A percentile compares a stretch with the other conserved stretches of the same genome.
These are phyloP conservation scores for Ophiostoma sp. DNA, from an alignment of 2,329 filamentous ascomycete species.

Conservation along the genomic window DNA sequence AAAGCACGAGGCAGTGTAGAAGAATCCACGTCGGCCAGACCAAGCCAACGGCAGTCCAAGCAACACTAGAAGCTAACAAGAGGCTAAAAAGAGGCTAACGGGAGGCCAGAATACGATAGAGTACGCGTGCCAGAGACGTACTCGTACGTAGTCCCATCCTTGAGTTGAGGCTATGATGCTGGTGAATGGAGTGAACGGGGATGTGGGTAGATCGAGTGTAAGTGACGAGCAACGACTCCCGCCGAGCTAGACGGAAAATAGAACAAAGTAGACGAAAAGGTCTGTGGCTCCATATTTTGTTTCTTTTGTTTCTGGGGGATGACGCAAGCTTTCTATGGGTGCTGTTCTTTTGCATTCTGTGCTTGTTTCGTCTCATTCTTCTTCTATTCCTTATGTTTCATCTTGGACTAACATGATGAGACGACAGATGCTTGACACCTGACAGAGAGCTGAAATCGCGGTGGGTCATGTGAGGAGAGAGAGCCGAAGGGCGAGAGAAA, in stretches of 20 bases:
- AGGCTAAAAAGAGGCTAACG: not conserved
- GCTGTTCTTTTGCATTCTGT: not conserved
- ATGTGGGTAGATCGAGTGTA: conserved; percentile 9
- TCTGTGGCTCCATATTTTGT: not conserved
- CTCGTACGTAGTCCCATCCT: not conserved
- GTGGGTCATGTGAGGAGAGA: too few species aligned
- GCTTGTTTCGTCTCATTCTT: not conserved
- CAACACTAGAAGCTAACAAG: not conserved
- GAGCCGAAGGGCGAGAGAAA: too few species aligned
- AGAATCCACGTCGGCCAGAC: conserved; percentile 1
- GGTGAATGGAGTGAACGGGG: not conserved
- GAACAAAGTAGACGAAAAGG: not conserved
- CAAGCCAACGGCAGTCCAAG: not conserved
- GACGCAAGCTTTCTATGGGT: not conserved
- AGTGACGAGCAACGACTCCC: conserved; percentile 7
- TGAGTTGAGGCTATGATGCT: not conserved
- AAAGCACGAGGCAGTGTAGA: conserved; percentile 14
- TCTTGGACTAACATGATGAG: not conserved
- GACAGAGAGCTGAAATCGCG: not conserved
- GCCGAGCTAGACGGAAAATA: not conserved
- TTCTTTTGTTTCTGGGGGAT: not conserved
- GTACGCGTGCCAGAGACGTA: conserved; percentile 3
- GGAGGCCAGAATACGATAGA: not conserved
- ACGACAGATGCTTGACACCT: not conserved
- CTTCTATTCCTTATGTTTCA: not conserved